A percentile compares a stretch with the other conserved stretches of the same genome.
Evolutionary conservation across 2,329 filamentous ascomycete species (phyloP).

Genomic region (Aspergillus sojae): DNA sequence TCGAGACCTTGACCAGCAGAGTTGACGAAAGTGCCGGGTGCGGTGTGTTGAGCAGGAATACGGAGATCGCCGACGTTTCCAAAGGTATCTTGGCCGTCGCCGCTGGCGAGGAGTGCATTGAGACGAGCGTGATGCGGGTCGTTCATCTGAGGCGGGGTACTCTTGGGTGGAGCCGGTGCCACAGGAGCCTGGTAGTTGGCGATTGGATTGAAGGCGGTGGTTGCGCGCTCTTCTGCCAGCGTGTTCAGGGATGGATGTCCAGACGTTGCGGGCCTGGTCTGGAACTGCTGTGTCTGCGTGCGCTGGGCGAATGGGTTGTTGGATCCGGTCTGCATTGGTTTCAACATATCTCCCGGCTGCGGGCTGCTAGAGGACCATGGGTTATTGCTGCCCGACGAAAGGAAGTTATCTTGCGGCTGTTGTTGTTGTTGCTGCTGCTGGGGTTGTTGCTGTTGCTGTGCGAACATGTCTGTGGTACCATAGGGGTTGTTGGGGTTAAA

Average conservation of each 20-base stretch:
- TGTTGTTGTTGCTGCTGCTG: conserved; percentile 51
- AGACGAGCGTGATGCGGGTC: conserved; percentile 71
- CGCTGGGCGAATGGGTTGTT: conserved; percentile 87
- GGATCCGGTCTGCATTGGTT: conserved; percentile 86
- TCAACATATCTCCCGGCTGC: conserved; percentile 64
- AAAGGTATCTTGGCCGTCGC: conserved; percentile 95
- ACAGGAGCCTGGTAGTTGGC: conserved; percentile 49
- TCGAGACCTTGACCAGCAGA: conserved; percentile 82
- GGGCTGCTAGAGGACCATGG: conserved; percentile 75
- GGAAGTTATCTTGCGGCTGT: conserved; percentile 58
- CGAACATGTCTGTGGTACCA: conserved; percentile 42
- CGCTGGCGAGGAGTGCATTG: conserved; percentile 80
- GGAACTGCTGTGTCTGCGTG: conserved; percentile 57
- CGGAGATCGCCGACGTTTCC: conserved; percentile 95
- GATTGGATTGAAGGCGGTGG: conserved; percentile 55
- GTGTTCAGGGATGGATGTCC: conserved; percentile 72
- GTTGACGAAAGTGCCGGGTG: conserved; percentile 95
- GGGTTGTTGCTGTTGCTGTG: conserved; percentile 58
- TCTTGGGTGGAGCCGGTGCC: conserved; percentile 36
- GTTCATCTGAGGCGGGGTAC: conserved; percentile 33
- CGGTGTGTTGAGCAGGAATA: conserved; percentile 94
- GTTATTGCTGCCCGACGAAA: conserved; percentile 86
- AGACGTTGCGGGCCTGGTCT: conserved; percentile 55
- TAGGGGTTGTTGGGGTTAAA: conserved; percentile 64
- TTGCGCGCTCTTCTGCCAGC: conserved; percentile 81